Base-by-base conservation (phyloP, 305 asterid genomes). In the Andrographis paniculata region DNA sequence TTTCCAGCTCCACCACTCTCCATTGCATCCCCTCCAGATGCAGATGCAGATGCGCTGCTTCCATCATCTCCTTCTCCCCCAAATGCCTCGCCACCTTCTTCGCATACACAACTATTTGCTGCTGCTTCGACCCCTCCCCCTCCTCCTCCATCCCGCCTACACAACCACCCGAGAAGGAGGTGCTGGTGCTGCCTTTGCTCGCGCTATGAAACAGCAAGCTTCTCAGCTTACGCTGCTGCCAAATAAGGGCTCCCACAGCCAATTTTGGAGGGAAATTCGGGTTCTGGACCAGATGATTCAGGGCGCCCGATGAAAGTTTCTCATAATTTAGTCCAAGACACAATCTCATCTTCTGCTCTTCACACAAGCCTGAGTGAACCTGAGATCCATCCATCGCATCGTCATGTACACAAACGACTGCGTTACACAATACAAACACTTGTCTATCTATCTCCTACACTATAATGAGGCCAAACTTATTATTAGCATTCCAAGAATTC, bases 11-110 rank as follows among this genome's bases (percentile, higher is more conserved):
- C 74, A 71, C 12, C 49, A 73, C 95, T 31, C 97, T 68, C 74
- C 88, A 76, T 23, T 84, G 97, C 97, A 87, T 87, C 33, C 91
- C 91, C 59, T 75, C 92, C 51, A 87, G 67, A 65, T 79, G 87
- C 12, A n/a, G n/a, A n/a, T n/a, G n/a, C n/a, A n/a, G n/a, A n/a
- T n/a, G n/a, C n/a, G n/a, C n/a, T n/a, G 64, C 72, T 60, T 64
- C 68, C 19, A 84, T 65, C 62, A 61, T 75, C 60, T 79, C 82
- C n/a, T 66, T 84, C 56, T 84, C 92, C 75, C 67, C 0, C 79
- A 56, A 11, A 77, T 48, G 40, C 69, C 65, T n/a, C n/a, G n/a
- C n/a, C 38, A 80, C 68, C 30, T 76, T 74, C 60, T 79, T 76
- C 0, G 89, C 87, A 47, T 74, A 82, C 10, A 87, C 79, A 53